Evolutionary conservation across 1,284 basidiomycete species (phyloP).

Genomic region (Papiliotrema nemorosa): DNA sequence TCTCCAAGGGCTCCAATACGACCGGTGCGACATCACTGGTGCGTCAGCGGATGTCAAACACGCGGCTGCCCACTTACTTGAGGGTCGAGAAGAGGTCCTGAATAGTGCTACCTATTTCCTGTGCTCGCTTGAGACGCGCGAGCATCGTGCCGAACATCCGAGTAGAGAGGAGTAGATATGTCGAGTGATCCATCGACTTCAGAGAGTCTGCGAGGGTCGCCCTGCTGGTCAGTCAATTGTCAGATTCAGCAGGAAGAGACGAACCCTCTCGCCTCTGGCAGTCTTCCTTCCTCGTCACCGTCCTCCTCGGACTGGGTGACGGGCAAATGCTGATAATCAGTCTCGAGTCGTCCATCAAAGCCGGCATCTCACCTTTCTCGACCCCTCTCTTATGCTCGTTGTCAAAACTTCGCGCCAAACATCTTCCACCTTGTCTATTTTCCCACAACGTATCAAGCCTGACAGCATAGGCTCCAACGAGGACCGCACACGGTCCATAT

Average conservation of each 20-base stretch:
- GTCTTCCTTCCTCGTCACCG: slow-evolving; percentile 51
- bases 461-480: slow-evolving; percentile 62
- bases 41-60: not conserved
- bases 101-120: slow-evolving; percentile 63
- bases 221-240: slow-evolving; percentile 27
- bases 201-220: slow-evolving; percentile 59
- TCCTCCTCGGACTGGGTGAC: slow-evolving; percentile 51
- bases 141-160: slow-evolving; percentile 65
- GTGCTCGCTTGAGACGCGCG: slow-evolving; percentile 66
- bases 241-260: slow-evolving; percentile 10
- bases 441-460: slow-evolving; percentile 70
- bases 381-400: slow-evolving; percentile 60
- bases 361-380: slow-evolving; percentile 51
- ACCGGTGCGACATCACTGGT: not conserved
- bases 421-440: slow-evolving; percentile 63
- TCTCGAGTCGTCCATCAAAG: not conserved
- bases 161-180: slow-evolving; percentile 65
- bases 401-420: slow-evolving; percentile 77
- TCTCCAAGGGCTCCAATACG: not conserved
- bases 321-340: slow-evolving; percentile 33
- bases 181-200: slow-evolving; percentile 63
- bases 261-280: slow-evolving; percentile 47
- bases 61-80: not conserved
- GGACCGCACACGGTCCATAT: slow-evolving; percentile 32
- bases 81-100: slow-evolving; percentile 57